Conservation (phyloP, 1,284 basidiomycete genomes). For the Violaceomyces palustris region DNA sequence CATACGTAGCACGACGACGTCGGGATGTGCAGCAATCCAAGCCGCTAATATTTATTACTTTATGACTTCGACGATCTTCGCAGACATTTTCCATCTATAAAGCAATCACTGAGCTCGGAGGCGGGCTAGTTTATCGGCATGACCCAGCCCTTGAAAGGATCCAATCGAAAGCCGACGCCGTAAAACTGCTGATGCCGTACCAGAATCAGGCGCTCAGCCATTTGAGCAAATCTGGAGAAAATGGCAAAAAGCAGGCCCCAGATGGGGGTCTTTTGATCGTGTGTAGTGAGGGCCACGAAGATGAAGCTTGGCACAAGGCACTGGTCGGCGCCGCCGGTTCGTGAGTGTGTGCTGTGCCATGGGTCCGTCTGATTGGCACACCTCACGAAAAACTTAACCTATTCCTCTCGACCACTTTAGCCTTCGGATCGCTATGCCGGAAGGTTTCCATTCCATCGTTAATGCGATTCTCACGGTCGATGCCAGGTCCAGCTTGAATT, state of each 20-base stretch:
- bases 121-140: constrained; percentile 16
- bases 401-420: too few species aligned
- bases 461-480: constrained; percentile 16
- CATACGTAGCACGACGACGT: too few species aligned
- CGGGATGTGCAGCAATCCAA: too few species aligned
- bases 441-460: constrained; percentile 21
- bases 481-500: constrained; percentile 14
- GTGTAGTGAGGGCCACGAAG: constrained; percentile 7
- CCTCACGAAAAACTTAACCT: too few species aligned
- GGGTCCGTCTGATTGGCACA: too few species aligned
- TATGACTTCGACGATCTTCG: too few species aligned
- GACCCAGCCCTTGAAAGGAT: constrained; percentile 12
- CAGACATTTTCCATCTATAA: constrained; percentile 20
- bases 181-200: constrained; percentile 26
- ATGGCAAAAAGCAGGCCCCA: constrained; percentile 20
- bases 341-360: constrained; percentile 20
- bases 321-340: too few species aligned
- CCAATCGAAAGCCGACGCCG: constrained; percentile 22
- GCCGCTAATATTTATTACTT: too few species aligned
- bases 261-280: constrained; percentile 32
- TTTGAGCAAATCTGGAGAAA: constrained; percentile 17
- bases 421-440: constrained; percentile 24
- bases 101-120: constrained; percentile 12
- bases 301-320: constrained; percentile 10
- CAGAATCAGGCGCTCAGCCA: constrained; percentile 24